phyloP scores from a whole-genome alignment of 2,329 filamentous ascomycete species.

The Verticillium nubilum region DNA sequence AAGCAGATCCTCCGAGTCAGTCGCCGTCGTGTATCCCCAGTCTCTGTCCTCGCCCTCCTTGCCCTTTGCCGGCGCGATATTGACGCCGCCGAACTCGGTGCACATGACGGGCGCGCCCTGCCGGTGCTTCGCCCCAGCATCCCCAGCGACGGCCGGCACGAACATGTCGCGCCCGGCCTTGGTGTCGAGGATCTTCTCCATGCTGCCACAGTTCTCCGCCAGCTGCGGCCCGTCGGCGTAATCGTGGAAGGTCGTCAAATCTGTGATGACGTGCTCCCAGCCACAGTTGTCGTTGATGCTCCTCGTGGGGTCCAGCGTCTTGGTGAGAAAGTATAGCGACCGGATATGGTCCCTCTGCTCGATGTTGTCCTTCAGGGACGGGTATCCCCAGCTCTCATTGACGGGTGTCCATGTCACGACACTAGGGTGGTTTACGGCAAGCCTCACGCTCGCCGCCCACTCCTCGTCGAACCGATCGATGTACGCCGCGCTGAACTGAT shows the following conservation, averaged over 20 bases:
- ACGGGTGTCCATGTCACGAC: conserved; percentile 63
- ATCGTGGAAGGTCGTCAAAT: conserved; percentile 64
- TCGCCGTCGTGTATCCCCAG: conserved; percentile 66
- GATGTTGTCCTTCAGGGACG: conserved; percentile 46
- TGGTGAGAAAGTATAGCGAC: conserved; percentile 58
- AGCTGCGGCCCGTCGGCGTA: conserved; percentile 56
- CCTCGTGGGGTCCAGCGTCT: conserved; percentile 56
- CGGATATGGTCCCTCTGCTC: conserved; percentile 61
- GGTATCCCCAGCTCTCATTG: conserved; percentile 61
- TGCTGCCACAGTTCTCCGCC: conserved; percentile 44
- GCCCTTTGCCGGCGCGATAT: conserved; percentile 48
- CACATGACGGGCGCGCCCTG: conserved; percentile 56
- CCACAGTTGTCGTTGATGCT: conserved; percentile 68
- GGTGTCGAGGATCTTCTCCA: conserved; percentile 47
- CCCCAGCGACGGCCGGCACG: conserved; percentile 36
- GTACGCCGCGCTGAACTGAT: conserved; percentile 52
- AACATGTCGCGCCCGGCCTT: conserved; percentile 53
- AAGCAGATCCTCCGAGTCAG: conserved; percentile 53
- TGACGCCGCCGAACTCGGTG: conserved; percentile 64
- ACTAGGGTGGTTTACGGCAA: conserved; percentile 61
- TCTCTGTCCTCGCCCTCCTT: conserved; percentile 37
- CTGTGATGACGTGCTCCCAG: conserved; percentile 62
- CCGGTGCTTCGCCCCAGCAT: conserved; percentile 44
- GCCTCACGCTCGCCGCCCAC: conserved; percentile 56
- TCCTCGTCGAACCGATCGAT: conserved; percentile 56